These are phyloP conservation scores for Aspergillus baeticus DNA, from an alignment of 495 filamentous ascomycete species.

Conservation along the genomic window DNA sequence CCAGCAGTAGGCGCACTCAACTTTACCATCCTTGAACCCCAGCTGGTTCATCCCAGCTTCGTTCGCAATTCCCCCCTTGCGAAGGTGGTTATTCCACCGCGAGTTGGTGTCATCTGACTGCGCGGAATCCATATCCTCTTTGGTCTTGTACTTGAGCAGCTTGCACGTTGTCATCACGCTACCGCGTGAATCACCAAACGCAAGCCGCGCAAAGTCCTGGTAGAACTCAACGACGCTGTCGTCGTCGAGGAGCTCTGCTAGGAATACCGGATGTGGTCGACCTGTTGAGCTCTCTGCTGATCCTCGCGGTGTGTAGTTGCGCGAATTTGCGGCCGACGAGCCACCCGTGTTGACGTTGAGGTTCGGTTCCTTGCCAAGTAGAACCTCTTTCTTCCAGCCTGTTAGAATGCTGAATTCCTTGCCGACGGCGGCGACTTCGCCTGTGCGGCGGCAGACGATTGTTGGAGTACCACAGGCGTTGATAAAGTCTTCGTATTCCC, in stretches of 20 bases:
- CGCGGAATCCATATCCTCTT: slow-evolving; percentile 54
- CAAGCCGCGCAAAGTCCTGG: slow-evolving; percentile 88
- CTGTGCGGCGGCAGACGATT: slow-evolving; percentile 86
- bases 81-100: slow-evolving; percentile 44
- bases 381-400: slow-evolving; percentile 88
- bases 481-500: slow-evolving; percentile 90
- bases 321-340: slow-evolving; percentile 34
- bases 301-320: slow-evolving; percentile 51
- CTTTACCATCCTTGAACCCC: slow-evolving; percentile 82
- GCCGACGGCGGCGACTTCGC: slow-evolving; percentile 86
- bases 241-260: slow-evolving; percentile 91
- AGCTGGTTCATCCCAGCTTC: slow-evolving; percentile 73
- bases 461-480: slow-evolving; percentile 83
- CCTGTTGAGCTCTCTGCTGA: slow-evolving; percentile 24
- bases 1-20: slow-evolving; percentile 95
- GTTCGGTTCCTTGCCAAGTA: slow-evolving; percentile 85
- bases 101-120: slow-evolving; percentile 40
- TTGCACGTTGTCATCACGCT: slow-evolving; percentile 81
- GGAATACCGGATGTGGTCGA: slow-evolving; percentile 72
- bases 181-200: slow-evolving; percentile 84
- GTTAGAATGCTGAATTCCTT: slow-evolving; percentile 94
- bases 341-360: slow-evolving; percentile 78
- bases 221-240: slow-evolving; percentile 93
- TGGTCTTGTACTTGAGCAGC: slow-evolving; percentile 84
- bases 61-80: slow-evolving; percentile 62